Evolutionary conservation across 108 stramenopile genomes (phyloP).

Genomic region (Discostella pseudostelligera): DNA sequence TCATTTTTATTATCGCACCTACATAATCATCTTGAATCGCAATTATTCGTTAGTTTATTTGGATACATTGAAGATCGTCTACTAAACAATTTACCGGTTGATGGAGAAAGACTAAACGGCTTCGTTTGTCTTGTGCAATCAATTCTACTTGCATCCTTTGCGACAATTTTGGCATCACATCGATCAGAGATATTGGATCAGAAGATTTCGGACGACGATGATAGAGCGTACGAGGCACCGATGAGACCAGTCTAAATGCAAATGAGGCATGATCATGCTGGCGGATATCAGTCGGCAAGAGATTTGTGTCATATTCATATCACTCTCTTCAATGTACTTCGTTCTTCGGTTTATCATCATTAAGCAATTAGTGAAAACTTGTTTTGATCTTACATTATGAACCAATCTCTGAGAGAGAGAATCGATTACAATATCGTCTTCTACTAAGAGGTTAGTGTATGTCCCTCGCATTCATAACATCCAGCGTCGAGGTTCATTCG

Average conservation of each 20-base stretch:
- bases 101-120: constrained; percentile 61
- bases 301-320: too few species aligned
- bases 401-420: too few species aligned
- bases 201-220: constrained; percentile 28
- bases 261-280: constrained; percentile 15
- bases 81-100: constrained; percentile 43
- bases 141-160: constrained; percentile 74
- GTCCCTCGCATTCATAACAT: too few species aligned
- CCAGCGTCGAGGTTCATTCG: too few species aligned
- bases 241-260: constrained; percentile 58
- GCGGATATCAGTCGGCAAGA: too few species aligned
- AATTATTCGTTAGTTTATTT: constrained; percentile 41
- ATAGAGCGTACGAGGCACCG: constrained; percentile 40
- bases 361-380: too few species aligned
- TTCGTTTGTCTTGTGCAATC: constrained; percentile 68
- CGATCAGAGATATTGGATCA: constrained; percentile 81
- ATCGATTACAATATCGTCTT: too few species aligned
- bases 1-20: constrained; percentile 3
- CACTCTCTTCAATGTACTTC: too few species aligned
- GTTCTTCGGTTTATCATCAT: too few species aligned
- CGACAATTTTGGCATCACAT: constrained; percentile 77
- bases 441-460: too few species aligned
- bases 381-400: too few species aligned
- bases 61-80: constrained; percentile 69
- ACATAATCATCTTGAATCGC: constrained; percentile 3